Evolutionary conservation across 345 rosid genomes (phyloP).

Genomic region (Eucalyptus paniculata): DNA sequence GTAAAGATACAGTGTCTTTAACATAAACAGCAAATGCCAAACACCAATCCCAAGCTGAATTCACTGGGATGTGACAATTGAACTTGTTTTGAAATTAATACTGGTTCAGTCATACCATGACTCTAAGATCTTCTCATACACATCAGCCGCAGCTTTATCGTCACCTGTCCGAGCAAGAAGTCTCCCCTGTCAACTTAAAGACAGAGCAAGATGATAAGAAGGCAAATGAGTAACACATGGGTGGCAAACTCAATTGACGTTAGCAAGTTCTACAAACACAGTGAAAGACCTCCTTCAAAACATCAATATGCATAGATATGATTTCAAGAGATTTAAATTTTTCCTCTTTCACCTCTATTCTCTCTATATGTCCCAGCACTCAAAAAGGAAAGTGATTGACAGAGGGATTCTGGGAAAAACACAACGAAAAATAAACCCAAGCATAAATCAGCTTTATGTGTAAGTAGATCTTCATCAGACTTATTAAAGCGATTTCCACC

Average conservation of each 20-base stretch:
- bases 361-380: not conserved
- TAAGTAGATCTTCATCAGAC: not conserved
- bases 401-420: not conserved
- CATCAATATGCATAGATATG: not conserved
- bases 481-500: not conserved
- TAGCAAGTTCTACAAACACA: not conserved
- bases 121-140: constrained; percentile 66
- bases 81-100: not conserved
- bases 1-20: not conserved
- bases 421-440: not conserved
- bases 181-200: constrained; percentile 99
- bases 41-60: not conserved
- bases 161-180: constrained; percentile 72
- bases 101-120: constrained; percentile 36
- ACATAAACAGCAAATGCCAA: not conserved
- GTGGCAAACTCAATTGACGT: not conserved
- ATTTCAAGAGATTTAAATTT: not conserved
- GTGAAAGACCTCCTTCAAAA: not conserved
- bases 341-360: not conserved
- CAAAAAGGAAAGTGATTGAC: not conserved
- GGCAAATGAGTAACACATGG: not conserved
- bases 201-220: constrained; percentile 9
- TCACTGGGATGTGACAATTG: not conserved
- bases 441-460: not conserved
- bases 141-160: constrained; percentile 43